Conservation (phyloP, 192 early-diverging fungal species). For the Entophlyctis helioformis region DNA sequence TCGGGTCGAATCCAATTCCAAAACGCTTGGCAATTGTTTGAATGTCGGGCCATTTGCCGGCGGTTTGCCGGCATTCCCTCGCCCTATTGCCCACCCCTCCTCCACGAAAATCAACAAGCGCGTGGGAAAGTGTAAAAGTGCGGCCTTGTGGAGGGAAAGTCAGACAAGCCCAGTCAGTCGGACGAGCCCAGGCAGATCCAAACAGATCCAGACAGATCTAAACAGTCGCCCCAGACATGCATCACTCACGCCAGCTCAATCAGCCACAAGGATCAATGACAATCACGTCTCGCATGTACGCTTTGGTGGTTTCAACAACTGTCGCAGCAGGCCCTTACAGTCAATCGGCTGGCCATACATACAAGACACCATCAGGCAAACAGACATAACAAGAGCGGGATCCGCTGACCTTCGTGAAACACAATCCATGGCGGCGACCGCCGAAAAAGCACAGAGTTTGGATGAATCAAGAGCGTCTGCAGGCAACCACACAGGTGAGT, state of each 20-base stretch:
- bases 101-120: too few relatives aligned
- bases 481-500: not conserved
- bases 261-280: constrained; percentile 39
- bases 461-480: constrained; percentile 25
- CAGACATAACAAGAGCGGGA: not conserved
- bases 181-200: too few relatives aligned
- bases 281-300: constrained; percentile 28
- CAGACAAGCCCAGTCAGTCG: too few relatives aligned
- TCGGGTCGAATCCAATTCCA: too few relatives aligned
- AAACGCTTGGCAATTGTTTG: too few relatives aligned
- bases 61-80: too few relatives aligned
- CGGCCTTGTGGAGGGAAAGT: too few relatives aligned
- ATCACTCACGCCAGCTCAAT: constrained; percentile 28
- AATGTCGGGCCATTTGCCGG: too few relatives aligned
- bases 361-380: not conserved
- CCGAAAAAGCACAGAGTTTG: constrained; percentile 28
- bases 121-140: too few relatives aligned
- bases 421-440: constrained; percentile 37
- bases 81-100: too few relatives aligned
- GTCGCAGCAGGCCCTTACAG: not conserved
- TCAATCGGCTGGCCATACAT: not conserved
- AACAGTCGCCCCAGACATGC: not conserved
- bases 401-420: constrained; percentile 29
- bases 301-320: constrained; percentile 36
- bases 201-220: too few relatives aligned